Conservation (phyloP, 2,329 filamentous ascomycete genomes). For the Leptographium radiaticola region DNA sequence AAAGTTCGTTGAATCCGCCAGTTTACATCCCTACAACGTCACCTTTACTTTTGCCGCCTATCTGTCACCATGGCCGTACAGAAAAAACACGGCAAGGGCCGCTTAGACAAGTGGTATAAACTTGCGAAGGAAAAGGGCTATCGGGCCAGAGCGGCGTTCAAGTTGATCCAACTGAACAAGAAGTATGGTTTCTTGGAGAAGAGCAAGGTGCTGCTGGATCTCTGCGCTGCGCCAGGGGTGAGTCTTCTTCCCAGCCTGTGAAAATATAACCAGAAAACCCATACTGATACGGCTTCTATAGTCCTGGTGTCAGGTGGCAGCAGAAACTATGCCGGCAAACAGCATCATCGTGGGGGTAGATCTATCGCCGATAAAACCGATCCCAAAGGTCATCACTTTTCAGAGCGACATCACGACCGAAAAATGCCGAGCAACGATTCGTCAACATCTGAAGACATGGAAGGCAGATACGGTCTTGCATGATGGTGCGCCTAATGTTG, state of each 20-base stretch:
- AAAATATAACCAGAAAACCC: not conserved
- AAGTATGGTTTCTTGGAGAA: conserved; percentile 98
- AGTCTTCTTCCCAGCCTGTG: conserved; percentile 16
- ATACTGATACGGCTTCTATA: conserved; percentile 23
- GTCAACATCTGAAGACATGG: conserved; percentile 85
- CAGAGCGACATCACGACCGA: conserved; percentile 97
- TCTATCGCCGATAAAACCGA: conserved; percentile 87
- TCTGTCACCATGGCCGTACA: conserved; percentile 68
- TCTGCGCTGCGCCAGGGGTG: conserved; percentile 91
- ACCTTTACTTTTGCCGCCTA: not conserved
- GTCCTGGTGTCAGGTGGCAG: conserved; percentile 94
- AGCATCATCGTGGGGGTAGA: conserved; percentile 92
- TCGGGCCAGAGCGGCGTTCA: conserved; percentile 89
- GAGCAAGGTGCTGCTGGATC: conserved; percentile 90
- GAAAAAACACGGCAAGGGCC: conserved; percentile 97
- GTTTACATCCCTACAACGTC: not conserved
- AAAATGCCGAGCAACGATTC: conserved; percentile 82
- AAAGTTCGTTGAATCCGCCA: not conserved
- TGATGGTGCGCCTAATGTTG: conserved; percentile 94
- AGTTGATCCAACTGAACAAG: conserved; percentile 95
- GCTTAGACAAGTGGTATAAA: conserved; percentile 98
- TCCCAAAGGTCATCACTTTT: conserved; percentile 86
- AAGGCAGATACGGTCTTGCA: conserved; percentile 93
- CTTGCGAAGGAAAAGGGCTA: conserved; percentile 98
- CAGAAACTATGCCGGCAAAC: conserved; percentile 83